A percentile compares a stretch with the other conserved stretches of the same genome.
These are phyloP conservation scores for Rhodotorula kratochvilovae DNA, from an alignment of 768 basidiomycete species.

Conservation along the genomic window DNA sequence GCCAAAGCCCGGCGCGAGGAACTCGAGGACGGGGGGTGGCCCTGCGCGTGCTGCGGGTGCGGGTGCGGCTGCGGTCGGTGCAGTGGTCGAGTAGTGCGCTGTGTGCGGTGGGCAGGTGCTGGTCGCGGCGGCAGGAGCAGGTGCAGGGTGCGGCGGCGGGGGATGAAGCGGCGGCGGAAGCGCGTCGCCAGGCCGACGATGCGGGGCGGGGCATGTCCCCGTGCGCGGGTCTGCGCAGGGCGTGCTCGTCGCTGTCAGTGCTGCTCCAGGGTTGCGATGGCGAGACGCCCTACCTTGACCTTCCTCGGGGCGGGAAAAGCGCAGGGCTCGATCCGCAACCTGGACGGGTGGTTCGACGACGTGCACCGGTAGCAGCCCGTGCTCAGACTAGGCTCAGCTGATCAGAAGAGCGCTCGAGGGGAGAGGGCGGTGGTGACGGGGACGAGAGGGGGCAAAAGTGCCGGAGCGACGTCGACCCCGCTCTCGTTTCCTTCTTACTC, in stretches of 20 bases:
- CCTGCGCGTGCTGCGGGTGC: not conserved
- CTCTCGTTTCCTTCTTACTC: no score
- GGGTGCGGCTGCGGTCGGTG: not conserved
- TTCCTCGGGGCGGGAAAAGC: not conserved
- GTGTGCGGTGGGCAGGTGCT: not conserved
- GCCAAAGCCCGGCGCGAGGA: slow-evolving; percentile 35
- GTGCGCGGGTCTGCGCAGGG: not conserved
- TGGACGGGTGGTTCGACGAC: not conserved
- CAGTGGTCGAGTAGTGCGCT: not conserved
- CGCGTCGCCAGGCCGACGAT: not conserved
- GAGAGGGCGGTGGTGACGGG: no score
- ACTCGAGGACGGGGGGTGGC: slow-evolving; percentile 18
- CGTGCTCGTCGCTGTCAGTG: not conserved
- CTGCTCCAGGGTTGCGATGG: no score
- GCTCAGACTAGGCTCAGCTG: not conserved
- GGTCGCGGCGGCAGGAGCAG: not conserved
- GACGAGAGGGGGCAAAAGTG: not conserved
- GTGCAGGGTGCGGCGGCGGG: not conserved
- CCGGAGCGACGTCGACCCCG: no score
- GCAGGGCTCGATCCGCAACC: not conserved
- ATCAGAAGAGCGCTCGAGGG: no score
- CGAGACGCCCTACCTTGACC: no score
- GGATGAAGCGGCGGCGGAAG: not conserved
- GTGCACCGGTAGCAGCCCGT: not conserved
- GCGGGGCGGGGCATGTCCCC: not conserved